phyloP scores from a whole-genome alignment of 179 eudicot species.

The Pouteria campechiana region DNA sequence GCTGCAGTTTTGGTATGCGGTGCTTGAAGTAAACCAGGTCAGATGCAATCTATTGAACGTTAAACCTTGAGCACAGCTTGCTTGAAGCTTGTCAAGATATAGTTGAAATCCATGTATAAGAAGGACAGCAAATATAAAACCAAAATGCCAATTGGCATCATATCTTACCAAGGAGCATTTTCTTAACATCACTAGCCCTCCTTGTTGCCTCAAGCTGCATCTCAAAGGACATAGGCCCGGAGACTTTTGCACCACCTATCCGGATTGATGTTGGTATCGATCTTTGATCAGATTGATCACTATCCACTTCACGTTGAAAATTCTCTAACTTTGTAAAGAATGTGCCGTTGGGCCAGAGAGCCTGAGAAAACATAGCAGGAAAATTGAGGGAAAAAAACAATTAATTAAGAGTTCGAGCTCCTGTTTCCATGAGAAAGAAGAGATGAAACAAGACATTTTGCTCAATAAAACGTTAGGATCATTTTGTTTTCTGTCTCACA shows the following conservation, averaged over 20 bases:
- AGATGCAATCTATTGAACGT: too few species aligned
- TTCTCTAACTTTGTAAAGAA: conserved; percentile 56
- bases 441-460: too few species aligned
- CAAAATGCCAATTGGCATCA: neutral
- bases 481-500: too few species aligned
- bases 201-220: conserved; percentile 86
- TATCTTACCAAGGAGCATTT: conserved; percentile 68
- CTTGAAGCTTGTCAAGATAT: too few species aligned
- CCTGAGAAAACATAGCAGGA: conserved; percentile 25
- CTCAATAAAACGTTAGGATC: too few species aligned
- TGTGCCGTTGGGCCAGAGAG: conserved; percentile 87
- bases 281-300: conserved; percentile 21
- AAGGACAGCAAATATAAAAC: neutral
- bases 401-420: too few species aligned
- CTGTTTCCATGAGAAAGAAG: too few species aligned
- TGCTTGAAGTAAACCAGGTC: too few species aligned
- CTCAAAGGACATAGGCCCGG: conserved; percentile 61
- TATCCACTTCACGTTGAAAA: conserved; percentile 23
- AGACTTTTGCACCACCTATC: conserved; percentile 20
- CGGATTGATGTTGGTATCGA: conserved; percentile 32
- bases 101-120: too few species aligned
- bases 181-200: conserved; percentile 77
- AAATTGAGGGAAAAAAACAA: neutral
- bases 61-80: too few species aligned
- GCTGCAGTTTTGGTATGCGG: too few species aligned